Percentiles rank a stretch among this genome's conserved stretches.
Evolutionary conservation across 2,329 filamentous ascomycete genomes (phyloP).

Genomic region (Parasarocladium wereldwijsianum): DNA sequence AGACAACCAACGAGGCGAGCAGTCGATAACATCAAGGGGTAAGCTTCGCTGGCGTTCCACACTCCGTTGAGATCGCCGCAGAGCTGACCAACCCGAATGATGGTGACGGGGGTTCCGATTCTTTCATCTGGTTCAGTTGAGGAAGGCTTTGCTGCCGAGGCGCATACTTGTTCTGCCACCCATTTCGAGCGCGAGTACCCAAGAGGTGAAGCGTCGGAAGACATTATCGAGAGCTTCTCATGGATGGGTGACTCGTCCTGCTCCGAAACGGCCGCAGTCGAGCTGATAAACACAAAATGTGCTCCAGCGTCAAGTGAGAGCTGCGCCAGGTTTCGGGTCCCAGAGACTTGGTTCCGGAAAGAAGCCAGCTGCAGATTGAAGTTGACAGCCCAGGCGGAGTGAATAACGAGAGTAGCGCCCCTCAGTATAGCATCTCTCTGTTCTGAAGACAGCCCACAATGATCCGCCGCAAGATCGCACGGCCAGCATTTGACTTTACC

Average conservation of each 20-base stretch:
- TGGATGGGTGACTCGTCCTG: conserved; percentile 15
- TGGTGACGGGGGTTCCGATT: conserved; percentile 6
- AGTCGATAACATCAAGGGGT: conserved; percentile 34
- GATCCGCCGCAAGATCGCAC: conserved; percentile 2
- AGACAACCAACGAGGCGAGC: conserved; percentile 23
- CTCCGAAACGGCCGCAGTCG: conserved; percentile 26
- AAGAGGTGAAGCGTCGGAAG: conserved; percentile 16
- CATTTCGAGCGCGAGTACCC: conserved; percentile 29
- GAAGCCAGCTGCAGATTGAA: conserved; percentile 35
- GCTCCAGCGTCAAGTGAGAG: conserved; percentile 14
- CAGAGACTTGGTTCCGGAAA: conserved; percentile 34
- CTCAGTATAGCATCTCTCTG: neutral
- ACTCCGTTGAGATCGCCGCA: conserved; percentile 30
- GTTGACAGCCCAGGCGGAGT: conserved; percentile 40
- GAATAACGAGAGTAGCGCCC: conserved; percentile 19
- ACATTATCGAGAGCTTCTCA: conserved; percentile 13
- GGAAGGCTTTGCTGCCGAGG: conserved; percentile 15
- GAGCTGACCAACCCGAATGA: conserved; percentile 35
- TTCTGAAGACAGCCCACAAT: conserved; percentile 6
- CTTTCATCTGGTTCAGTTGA: conserved; percentile 6
- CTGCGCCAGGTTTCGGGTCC: conserved; percentile 26
- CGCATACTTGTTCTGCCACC: conserved; percentile 23
- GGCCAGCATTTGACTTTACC: conserved; percentile 9
- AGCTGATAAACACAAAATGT: conserved; percentile 34
- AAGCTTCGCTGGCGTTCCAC: conserved; percentile 37